A percentile compares a stretch with the other conserved stretches of the same genome.
Conservation (phyloP, 2,329 filamentous ascomycete species). For the Pyrenophora tritici-repentis region DNA sequence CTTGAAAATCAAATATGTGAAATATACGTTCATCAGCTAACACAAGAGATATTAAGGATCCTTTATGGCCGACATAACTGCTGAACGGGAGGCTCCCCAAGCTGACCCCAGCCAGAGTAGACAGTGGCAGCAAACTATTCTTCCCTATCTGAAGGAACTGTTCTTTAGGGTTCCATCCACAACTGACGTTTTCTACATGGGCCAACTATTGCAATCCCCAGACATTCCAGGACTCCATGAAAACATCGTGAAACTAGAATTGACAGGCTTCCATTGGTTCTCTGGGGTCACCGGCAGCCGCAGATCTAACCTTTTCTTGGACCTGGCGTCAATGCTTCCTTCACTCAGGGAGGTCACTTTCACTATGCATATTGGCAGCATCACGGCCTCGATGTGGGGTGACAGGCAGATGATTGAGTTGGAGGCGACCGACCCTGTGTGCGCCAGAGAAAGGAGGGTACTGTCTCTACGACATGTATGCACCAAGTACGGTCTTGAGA, state of each 20-base stretch:
- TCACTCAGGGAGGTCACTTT: conserved; percentile 78
- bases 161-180: conserved; percentile 22
- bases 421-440: conserved; percentile 76
- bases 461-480: conserved; percentile 80
- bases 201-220: conserved; percentile 10
- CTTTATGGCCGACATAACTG: conserved; percentile 9
- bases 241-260: conserved; percentile 48
- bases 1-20: not conserved
- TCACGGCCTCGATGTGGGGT: conserved; percentile 69
- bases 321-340: conserved; percentile 83
- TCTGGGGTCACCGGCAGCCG: conserved; percentile 77
- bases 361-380: conserved; percentile 82
- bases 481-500: conserved; percentile 76
- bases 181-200: conserved; percentile 16
- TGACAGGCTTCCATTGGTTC: conserved; percentile 51
- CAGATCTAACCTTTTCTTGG: conserved; percentile 87
- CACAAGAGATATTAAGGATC: conserved; percentile 4
- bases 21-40: not conserved
- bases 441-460: conserved; percentile 76
- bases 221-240: conserved; percentile 9
- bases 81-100: conserved; percentile 14
- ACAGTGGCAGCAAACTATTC: conserved; percentile 16
- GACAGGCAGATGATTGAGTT: conserved; percentile 63
- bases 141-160: conserved; percentile 14
- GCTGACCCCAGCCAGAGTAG: not conserved